Evolutionary conservation across 2,329 filamentous ascomycete species (phyloP), one percentile per base, ranked within the genome.

Genomic region (Trichophyton rubrum): DNA sequence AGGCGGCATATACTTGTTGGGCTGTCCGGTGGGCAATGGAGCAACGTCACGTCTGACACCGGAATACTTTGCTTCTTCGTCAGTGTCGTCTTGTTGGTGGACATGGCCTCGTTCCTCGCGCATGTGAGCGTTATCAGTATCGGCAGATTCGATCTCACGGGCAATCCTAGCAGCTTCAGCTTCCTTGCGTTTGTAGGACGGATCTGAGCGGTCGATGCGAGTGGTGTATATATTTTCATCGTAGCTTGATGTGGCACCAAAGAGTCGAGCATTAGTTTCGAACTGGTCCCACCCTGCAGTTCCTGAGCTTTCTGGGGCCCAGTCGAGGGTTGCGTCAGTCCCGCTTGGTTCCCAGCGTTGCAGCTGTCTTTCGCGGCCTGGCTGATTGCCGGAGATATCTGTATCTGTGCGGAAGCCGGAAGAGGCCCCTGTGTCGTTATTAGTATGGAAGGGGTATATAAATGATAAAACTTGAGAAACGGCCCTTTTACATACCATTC

Each of bases 221-320:
- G 93, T 99, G 1, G 93, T 99, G 76, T 99, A 99, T 49, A 93
- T 84, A 67, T 89, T 90, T 74, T 97, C 93, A 69, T 97, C 85
- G 71, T 97, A 99, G 68, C 90, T 90, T 59, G 88, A 93, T 73
- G 85, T 89, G 43, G 95, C 76, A 40, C 93, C 93, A 70, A 96
- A 97, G 33, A 90, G 83, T 60, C 85, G 82, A 74, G 95, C 89
- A 69, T 97, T 97, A 64, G 83, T 86, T 61, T 89, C 88, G 69
- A 99, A 99, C 72, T 99, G 93, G 71, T 99, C 92, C 93, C 93
- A 99, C 8, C 75, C 78, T 5, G 75, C 77, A 15, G 74, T 69
- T n/a, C 63, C 64, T 1, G 79, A 67, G 58, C 77, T 83, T 68
- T 93, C 90, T 24, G 96, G 79, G 56, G 87, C 86, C 65, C 88